These are phyloP conservation scores for Cantharellus cinnabarinus DNA, from an alignment of 768 basidiomycete species.

Conservation along the genomic window DNA sequence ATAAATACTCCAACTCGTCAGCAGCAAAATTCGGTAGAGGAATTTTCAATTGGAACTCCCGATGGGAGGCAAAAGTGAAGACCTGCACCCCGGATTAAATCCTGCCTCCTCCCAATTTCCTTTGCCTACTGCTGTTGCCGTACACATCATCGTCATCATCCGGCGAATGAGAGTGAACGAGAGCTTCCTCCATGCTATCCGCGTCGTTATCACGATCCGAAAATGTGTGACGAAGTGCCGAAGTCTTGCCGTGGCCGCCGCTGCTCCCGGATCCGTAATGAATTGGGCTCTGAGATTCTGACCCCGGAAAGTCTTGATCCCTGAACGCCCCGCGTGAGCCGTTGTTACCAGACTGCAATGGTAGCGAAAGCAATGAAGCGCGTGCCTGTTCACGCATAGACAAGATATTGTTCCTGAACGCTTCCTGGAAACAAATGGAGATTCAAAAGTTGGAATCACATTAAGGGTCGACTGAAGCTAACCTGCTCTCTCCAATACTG, in stretches of 20 bases:
- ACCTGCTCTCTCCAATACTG: conserved; percentile 87
- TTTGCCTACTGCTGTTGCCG: background rate
- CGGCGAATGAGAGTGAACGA: background rate
- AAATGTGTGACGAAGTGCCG: conserved; percentile 32
- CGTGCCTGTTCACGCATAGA: conserved; percentile 62
- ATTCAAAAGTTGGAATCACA: background rate
- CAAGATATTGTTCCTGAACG: conserved; percentile 60
- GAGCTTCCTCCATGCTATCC: conserved; percentile 6
- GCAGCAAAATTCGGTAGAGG: too few species aligned
- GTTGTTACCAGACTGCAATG: conserved; percentile 18
- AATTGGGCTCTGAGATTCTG: conserved; percentile 35
- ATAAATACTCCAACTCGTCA: too few species aligned
- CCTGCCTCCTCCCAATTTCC: background rate
- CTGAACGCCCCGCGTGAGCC: conserved; percentile 22
- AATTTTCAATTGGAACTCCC: too few species aligned
- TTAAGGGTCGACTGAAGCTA: conserved; percentile 2
- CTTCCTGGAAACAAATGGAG: conserved; percentile 25
- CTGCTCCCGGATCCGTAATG: conserved; percentile 14
- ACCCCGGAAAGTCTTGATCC: conserved; percentile 20
- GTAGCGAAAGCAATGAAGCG: conserved; percentile 39
- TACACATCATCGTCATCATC: background rate
- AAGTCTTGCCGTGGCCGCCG: conserved; percentile 16
- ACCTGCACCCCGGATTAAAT: background rate
- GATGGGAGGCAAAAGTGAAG: too few species aligned
- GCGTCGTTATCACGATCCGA: conserved; percentile 20